Evolutionary conservation across 1,284 basidiomycete genomes (phyloP).

Genomic region (Singerocomus inundabilis): DNA sequence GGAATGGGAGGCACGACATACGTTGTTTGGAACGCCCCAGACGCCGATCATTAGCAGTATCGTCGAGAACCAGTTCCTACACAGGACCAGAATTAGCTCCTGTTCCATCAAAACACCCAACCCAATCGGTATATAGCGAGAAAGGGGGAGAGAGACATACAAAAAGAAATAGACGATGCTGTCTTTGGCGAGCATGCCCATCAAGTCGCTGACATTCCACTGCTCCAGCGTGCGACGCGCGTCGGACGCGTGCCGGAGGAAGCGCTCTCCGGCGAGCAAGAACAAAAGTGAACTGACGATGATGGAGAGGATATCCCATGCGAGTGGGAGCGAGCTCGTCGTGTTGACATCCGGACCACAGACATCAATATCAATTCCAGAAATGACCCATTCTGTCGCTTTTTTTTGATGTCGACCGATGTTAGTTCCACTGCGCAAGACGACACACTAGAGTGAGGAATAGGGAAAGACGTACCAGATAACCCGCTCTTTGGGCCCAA

Average conservation of each 20-base stretch:
- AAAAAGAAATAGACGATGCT: constrained; percentile 22
- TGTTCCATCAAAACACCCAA: no score
- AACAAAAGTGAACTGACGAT: constrained; percentile 14
- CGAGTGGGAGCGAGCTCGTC: constrained; percentile 7
- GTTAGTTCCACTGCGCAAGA: neutral
- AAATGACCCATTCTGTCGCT: constrained; percentile 20
- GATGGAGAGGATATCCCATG: constrained; percentile 17
- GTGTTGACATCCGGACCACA: constrained; percentile 9
- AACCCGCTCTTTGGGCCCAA: constrained; percentile 21
- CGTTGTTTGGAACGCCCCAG: constrained; percentile 19
- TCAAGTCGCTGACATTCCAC: constrained; percentile 17
- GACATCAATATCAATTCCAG: constrained; percentile 10
- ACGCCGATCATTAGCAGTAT: constrained; percentile 16
- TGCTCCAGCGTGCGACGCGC: constrained; percentile 4
- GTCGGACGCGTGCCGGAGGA: constrained; percentile 14
- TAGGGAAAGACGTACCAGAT: constrained; percentile 3
- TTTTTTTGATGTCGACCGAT: neutral
- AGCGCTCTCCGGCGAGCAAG: constrained; percentile 13
- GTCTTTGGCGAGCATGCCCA: constrained; percentile 18
- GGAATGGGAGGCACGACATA: neutral
- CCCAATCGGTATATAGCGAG: no score
- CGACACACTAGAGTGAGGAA: neutral
- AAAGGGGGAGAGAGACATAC: constrained; percentile 7
- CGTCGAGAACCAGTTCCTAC: constrained; percentile 19
- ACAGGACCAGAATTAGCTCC: neutral